Conservation (phyloP, 257 asterid species). For the Przewalskia tangutica region DNA sequence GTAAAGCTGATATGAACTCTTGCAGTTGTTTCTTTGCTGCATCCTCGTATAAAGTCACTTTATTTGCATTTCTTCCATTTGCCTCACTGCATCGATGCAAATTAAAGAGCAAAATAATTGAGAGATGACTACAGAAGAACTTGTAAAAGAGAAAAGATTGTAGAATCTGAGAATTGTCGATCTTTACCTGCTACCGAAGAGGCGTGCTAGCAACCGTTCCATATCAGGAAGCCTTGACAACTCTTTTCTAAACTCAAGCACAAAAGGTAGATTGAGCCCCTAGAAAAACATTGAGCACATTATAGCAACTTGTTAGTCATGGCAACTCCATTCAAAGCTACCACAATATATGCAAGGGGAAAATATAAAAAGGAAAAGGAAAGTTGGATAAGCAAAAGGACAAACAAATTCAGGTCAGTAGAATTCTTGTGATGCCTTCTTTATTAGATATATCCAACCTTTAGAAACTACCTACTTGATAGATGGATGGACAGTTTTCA, state of each 20-base stretch:
- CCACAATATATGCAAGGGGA: neutral
- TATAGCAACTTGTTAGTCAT: neutral
- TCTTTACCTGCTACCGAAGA: constrained; percentile 74
- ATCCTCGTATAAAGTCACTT: constrained; percentile 83
- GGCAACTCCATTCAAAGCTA: neutral
- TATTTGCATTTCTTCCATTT: constrained; percentile 83
- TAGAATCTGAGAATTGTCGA: neutral
- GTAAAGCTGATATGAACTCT: constrained; percentile 79
- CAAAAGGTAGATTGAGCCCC: constrained; percentile 58
- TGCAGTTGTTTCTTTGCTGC: constrained; percentile 84
- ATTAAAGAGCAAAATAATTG: neutral
- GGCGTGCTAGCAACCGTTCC: constrained; percentile 89
- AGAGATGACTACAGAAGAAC: neutral
- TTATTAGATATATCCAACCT: neutral
- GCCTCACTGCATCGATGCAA: constrained; percentile 56
- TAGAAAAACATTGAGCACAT: constrained; percentile 15
- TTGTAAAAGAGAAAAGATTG: neutral
- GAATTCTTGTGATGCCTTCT: neutral
- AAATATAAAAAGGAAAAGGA: neutral
- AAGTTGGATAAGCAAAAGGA: neutral
- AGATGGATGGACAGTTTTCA: neutral
- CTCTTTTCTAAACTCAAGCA: constrained; percentile 77
- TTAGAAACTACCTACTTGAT: neutral
- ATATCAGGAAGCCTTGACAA: constrained; percentile 78
- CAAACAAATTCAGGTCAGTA: neutral